A percentile compares a stretch with the other conserved stretches of the same genome.
phyloP scores from a whole-genome alignment of 495 filamentous ascomycete genomes.

The Jackrogersella multiformis region DNA sequence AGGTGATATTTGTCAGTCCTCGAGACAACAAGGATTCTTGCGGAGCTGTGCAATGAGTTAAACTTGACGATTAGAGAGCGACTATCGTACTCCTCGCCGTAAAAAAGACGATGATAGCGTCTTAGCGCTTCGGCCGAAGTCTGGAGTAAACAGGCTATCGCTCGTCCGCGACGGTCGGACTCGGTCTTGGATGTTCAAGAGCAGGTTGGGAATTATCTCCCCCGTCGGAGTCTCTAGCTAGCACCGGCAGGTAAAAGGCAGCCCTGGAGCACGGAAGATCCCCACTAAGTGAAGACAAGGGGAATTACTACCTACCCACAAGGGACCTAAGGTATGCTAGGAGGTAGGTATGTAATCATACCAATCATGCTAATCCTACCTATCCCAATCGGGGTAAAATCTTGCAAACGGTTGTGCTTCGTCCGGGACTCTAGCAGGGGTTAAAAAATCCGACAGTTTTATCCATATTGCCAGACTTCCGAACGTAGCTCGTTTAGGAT shows the following conservation, averaged over 20 bases:
- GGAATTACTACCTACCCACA: too few relatives aligned
- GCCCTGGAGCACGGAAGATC: conserved; percentile 25
- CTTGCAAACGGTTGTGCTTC: conserved; percentile 24
- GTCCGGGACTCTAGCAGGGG: conserved; percentile 26
- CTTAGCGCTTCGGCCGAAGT: conserved; percentile 21
- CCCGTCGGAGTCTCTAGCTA: conserved; percentile 1
- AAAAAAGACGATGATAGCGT: neutral
- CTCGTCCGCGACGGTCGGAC: conserved; percentile 6
- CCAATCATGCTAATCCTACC: too few relatives aligned
- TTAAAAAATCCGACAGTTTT: conserved; percentile 25
- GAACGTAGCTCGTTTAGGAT: conserved; percentile 44
- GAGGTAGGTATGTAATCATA: too few relatives aligned
- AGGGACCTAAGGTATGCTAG: too few relatives aligned
- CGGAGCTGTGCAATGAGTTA: neutral
- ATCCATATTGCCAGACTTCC: conserved; percentile 41
- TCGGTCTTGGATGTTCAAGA: conserved; percentile 1
- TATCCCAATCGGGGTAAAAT: conserved; percentile 34
- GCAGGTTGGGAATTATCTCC: conserved; percentile 1
- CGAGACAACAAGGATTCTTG: neutral
- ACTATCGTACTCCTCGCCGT: conserved; percentile 9
- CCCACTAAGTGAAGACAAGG: conserved; percentile 19
- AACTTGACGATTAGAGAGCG: neutral
- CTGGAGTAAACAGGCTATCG: neutral
- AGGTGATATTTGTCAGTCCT: conserved; percentile 1
- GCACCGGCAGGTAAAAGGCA: neutral